Evolutionary conservation across 345 rosid species (phyloP).

Genomic region (Eucalyptus erythrocorys): DNA sequence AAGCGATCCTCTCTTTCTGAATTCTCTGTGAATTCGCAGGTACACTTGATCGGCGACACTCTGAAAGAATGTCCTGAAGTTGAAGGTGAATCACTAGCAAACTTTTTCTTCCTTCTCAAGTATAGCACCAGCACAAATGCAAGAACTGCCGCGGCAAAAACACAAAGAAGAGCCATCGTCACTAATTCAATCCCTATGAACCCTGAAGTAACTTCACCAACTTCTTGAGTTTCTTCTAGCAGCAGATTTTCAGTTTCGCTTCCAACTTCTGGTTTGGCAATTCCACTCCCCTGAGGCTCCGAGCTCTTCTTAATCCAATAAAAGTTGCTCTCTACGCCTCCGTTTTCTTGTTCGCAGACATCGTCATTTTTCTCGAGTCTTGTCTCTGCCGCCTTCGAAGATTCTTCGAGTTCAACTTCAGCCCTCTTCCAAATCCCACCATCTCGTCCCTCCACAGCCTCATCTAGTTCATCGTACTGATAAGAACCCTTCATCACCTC

Average conservation of each 20-base stretch:
- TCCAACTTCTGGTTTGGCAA: not conserved
- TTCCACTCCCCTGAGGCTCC: not conserved
- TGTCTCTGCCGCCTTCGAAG: not conserved
- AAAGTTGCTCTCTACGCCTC: not conserved
- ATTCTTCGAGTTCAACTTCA: not conserved
- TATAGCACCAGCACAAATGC: not conserved
- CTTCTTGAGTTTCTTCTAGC: not conserved
- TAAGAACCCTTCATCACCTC: not conserved
- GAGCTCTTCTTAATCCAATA: not conserved
- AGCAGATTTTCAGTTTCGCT: not conserved
- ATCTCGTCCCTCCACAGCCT: not conserved
- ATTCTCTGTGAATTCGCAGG: not conserved
- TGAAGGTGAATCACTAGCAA: not conserved
- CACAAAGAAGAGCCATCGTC: not conserved
- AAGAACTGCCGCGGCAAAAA: not conserved
- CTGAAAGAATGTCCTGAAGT: not conserved
- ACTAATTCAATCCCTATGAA: not conserved
- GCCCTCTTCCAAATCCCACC: not conserved
- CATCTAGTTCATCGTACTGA: not conserved
- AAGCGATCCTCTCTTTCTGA: not conserved
- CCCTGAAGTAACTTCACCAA: not conserved
- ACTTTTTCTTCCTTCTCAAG: not conserved
- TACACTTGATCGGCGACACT: not conserved
- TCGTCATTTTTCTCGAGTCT: not conserved
- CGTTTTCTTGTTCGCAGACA: not conserved